Conservation (phyloP, 2,329 filamentous ascomycete species). For the Neurospora crassa region DNA sequence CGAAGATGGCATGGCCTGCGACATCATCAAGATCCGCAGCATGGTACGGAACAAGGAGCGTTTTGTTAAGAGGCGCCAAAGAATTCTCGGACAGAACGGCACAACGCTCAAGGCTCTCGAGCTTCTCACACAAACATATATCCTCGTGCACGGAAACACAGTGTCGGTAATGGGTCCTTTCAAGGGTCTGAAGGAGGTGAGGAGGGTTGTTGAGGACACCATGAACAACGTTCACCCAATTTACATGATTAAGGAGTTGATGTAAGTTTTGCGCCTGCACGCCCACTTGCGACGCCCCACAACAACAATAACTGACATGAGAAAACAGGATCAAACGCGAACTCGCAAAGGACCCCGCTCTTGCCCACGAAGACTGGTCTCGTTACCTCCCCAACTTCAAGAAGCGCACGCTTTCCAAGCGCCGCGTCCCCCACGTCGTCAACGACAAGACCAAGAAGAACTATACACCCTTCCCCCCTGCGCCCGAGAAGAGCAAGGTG, state of each 20-base stretch:
- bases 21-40: constrained; percentile 91
- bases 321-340: constrained; percentile 36
- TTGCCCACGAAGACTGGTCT: constrained; percentile 87
- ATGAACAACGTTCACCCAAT: constrained; percentile 97
- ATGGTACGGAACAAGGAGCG: constrained; percentile 88
- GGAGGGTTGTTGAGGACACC: constrained; percentile 84
- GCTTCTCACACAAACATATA: constrained; percentile 82
- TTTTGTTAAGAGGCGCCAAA: constrained; percentile 88
- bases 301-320: constrained; percentile 1
- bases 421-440: constrained; percentile 72
- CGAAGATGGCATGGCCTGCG: constrained; percentile 82
- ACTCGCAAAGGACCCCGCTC: constrained; percentile 67
- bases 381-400: constrained; percentile 96
- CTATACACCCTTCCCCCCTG: constrained; percentile 95
- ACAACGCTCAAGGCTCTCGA: constrained; percentile 87
- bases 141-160: constrained; percentile 94
- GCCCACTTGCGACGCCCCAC: neutral
- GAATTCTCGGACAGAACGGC: constrained; percentile 84
- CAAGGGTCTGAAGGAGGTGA: constrained; percentile 87
- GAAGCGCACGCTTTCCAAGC: constrained; percentile 79
- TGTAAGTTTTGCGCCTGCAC: constrained; percentile 8
- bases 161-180: constrained; percentile 86
- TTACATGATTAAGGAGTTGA: constrained; percentile 43
- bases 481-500: constrained; percentile 97
- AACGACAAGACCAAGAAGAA: constrained; percentile 88